Evolutionary conservation across 768 basidiomycete genomes (phyloP).

Genomic region (Termitomyces sp.): DNA sequence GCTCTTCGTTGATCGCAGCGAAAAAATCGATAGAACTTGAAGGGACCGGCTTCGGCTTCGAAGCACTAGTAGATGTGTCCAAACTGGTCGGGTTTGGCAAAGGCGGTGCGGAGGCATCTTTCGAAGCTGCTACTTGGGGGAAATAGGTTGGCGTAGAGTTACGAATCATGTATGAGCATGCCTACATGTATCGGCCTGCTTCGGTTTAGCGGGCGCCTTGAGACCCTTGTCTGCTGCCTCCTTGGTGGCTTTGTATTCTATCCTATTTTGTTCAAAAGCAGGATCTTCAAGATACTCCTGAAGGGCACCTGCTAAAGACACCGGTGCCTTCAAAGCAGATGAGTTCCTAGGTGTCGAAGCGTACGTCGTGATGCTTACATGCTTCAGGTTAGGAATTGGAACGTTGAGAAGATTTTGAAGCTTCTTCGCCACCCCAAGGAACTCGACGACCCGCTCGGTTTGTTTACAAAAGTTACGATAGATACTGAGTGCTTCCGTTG

Average conservation of each 20-base stretch:
- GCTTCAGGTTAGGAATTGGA: constrained; percentile 90
- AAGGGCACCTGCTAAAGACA: constrained; percentile 87
- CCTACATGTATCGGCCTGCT: constrained; percentile 25
- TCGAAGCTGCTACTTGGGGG: neutral
- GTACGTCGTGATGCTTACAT: constrained; percentile 42
- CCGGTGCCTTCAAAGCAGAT: constrained; percentile 66
- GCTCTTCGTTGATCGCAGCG: constrained; percentile 77
- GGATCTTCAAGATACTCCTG: constrained; percentile 97
- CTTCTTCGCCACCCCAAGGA: constrained; percentile 87
- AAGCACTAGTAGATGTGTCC: constrained; percentile 12
- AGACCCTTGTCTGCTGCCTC: constrained; percentile 47
- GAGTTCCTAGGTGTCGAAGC: neutral
- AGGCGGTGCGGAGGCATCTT: neutral
- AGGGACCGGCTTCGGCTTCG: constrained; percentile 8
- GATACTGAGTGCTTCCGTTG: constrained; percentile 74
- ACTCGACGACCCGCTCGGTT: constrained; percentile 91
- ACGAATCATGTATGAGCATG: constrained; percentile 10
- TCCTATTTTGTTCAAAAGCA: constrained; percentile 92
- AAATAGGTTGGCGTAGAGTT: neutral
- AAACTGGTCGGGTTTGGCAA: constrained; percentile 3
- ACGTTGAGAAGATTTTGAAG: constrained; percentile 92
- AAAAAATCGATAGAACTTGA: constrained; percentile 75
- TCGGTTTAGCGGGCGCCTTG: constrained; percentile 18
- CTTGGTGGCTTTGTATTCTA: constrained; percentile 88
- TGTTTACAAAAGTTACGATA: constrained; percentile 95